Evolutionary conservation across 1,139 yeast species (phyloP), one percentile per base, ranked within the genome.

Genomic region (Blastobotrys arbuscula): DNA sequence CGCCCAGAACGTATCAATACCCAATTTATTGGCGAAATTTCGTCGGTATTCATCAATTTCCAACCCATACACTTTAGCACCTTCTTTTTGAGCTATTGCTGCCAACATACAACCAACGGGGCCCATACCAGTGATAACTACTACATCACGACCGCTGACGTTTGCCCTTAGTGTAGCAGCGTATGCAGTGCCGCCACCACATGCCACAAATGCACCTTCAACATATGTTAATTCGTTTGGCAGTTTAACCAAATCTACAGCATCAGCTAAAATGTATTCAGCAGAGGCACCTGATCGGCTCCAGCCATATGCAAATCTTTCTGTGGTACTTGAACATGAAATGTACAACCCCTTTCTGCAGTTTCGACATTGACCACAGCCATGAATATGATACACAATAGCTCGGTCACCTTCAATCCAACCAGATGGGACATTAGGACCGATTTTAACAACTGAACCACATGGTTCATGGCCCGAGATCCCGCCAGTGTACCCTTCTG

Each of bases 381-480:
- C 55, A 34, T 50, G 53, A 20, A 52, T 52, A 40, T 52, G 55
- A 26, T 52, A 52, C 9, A 52, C 55, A 10, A 52, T 46, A 5
- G 52, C 53, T 31, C 53, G 41, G 36, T 52, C 55, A n/a, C 24
- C 41, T 12, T 42, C 39, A 18, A 39, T 39, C 55, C 55, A 52
- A 15, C 9, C 31, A 21, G 42, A 31, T n/a, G n/a, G n/a, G 9
- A 50, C 53, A 33, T 48, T 36, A 16, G 50, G 49, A 4, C 55
- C 55, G 8, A 52, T 20, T 19, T 48, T 35, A 24, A 43, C 47
- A 33, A 52, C 45, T 36, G 45, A 44, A 9, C 55, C 55, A 33
- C 53, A 48, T 15, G 55, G 55, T 39, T 52, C 55, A 35, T 52
- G 55, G n/a, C 55, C 55, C 2, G 49, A 47, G 24, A 52, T 45